These are phyloP conservation scores for Coemansia sp. DNA, from an alignment of 192 early-diverging fungal species.

Conservation along the genomic window DNA sequence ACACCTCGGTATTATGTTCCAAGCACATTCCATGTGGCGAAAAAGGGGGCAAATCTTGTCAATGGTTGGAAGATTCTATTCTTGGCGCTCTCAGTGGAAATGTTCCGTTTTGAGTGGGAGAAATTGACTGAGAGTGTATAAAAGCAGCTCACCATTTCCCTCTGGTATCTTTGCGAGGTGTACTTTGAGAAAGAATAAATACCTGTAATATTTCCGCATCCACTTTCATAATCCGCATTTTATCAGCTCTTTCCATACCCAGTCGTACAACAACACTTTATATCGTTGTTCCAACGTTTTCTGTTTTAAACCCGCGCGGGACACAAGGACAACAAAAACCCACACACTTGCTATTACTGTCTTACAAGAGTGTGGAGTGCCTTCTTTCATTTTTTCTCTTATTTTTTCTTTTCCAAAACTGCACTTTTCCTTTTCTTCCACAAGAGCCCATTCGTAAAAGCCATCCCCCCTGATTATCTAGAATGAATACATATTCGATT, in stretches of 20 bases:
- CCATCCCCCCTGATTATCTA: background rate
- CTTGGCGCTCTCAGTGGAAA: background rate
- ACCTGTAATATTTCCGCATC: background rate
- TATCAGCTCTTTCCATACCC: background rate
- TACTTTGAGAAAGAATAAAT: background rate
- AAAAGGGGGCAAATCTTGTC: background rate
- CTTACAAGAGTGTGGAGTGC: too few relatives aligned
- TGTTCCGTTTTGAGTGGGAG: background rate
- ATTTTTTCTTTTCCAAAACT: background rate
- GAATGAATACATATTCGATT: constrained; percentile 2
- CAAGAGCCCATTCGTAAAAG: too few relatives aligned
- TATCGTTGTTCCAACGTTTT: background rate
- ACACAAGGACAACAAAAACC: too few relatives aligned
- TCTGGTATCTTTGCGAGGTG: too few relatives aligned
- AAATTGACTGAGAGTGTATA: background rate
- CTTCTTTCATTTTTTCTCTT: background rate
- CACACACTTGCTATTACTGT: too few relatives aligned
- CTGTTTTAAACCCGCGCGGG: background rate
- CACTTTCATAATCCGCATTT: background rate
- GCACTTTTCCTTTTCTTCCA: background rate
- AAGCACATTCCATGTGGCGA: constrained; percentile 3
- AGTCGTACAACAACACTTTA: background rate
- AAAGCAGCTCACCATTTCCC: background rate
- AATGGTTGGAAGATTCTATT: too few relatives aligned
- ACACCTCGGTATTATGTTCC: background rate